A percentile compares a stretch with the other conserved stretches of the same genome.
These are phyloP conservation scores for Puccinia sorghi DNA, from an alignment of 1,284 basidiomycete genomes.

Conservation along the genomic window DNA sequence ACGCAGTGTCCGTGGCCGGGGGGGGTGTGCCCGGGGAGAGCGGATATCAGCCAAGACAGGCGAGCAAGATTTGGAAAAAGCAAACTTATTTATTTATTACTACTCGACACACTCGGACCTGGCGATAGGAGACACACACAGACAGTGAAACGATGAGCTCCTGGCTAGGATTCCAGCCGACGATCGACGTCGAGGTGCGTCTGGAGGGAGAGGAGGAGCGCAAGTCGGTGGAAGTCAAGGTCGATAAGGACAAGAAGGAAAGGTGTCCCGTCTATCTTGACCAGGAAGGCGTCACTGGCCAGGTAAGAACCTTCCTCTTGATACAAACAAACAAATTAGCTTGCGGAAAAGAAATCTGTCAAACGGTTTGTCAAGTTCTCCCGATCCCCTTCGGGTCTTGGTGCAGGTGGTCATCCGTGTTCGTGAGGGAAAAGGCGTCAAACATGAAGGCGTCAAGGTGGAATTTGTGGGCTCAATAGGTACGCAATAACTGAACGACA, in stretches of 20 bases:
- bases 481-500: conserved; percentile 58
- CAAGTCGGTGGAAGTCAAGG: conserved; percentile 67
- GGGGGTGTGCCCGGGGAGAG: background rate
- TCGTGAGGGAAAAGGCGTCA: conserved; percentile 89
- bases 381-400: conserved; percentile 30
- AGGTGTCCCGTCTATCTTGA: conserved; percentile 93
- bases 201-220: conserved; percentile 81
- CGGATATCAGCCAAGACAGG: background rate
- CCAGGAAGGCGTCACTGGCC: conserved; percentile 82
- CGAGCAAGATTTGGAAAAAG: background rate
- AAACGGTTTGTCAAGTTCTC: conserved; percentile 20
- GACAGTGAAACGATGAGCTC: conserved; percentile 67
- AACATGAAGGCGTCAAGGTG: conserved; percentile 95
- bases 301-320: conserved; percentile 64
- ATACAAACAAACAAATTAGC: background rate
- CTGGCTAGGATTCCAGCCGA: conserved; percentile 81
- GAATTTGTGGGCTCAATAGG: conserved; percentile 97
- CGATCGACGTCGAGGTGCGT: conserved; percentile 87
- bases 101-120: background rate
- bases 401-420: conserved; percentile 78
- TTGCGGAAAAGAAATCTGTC: conserved; percentile 19
- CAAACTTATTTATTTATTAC: background rate
- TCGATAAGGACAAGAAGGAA: conserved; percentile 70
- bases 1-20: too few relatives aligned
- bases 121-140: background rate